Evolutionary conservation across 495 filamentous ascomycete species (phyloP).

Genomic region (Neurospora discreta): DNA sequence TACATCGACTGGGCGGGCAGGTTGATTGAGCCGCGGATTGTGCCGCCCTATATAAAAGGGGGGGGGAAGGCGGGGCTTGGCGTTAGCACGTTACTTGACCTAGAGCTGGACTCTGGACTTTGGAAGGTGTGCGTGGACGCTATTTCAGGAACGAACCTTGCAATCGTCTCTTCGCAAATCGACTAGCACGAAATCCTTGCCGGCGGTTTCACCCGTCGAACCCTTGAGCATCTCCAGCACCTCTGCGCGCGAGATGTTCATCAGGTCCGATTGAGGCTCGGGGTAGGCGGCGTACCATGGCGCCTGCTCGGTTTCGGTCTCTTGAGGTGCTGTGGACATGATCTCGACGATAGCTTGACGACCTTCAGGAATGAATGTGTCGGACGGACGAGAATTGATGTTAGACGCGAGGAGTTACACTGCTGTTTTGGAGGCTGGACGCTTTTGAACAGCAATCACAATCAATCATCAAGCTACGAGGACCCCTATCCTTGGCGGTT

Average conservation of each 20-base stretch:
- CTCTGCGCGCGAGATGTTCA: slow-evolving; percentile 17
- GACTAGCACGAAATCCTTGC: slow-evolving; percentile 48
- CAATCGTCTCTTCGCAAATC: slow-evolving; percentile 53
- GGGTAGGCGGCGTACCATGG: slow-evolving; percentile 22
- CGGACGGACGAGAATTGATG: neutral
- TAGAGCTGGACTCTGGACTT: neutral
- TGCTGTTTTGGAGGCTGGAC: neutral
- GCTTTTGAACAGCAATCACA: neutral
- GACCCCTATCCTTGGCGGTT: neutral
- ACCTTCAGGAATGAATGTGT: neutral
- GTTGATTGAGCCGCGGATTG: slow-evolving; percentile 57
- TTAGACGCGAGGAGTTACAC: neutral
- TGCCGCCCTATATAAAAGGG: slow-evolving; percentile 40
- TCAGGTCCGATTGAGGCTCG: slow-evolving; percentile 10
- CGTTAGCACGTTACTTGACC: neutral
- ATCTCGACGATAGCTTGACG: neutral
- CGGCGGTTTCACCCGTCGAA: neutral
- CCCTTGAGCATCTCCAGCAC: slow-evolving; percentile 16
- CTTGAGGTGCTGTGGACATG: neutral
- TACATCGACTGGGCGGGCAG: slow-evolving; percentile 59
- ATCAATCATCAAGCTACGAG: neutral
- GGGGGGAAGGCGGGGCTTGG: too few species aligned
- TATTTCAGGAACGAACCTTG: slow-evolving; percentile 48
- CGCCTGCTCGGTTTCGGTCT: neutral
- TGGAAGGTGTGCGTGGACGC: neutral